Conservation (phyloP, 192 early-diverging fungal species). For the Podila clonocystis region DNA sequence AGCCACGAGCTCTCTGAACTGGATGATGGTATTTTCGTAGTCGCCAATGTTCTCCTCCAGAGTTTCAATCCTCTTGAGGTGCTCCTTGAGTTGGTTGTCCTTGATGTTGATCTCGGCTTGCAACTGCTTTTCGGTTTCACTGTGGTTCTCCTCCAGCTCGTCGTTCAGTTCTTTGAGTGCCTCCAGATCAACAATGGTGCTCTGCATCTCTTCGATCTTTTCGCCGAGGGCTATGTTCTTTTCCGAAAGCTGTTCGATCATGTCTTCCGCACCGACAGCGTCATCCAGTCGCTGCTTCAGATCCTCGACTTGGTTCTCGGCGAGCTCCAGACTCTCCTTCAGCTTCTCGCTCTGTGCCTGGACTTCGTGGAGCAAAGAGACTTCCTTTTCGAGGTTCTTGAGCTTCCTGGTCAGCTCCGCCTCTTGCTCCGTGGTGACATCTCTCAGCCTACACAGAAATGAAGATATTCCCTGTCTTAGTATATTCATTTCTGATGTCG, state of each 20-base stretch:
- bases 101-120: slow-evolving; percentile 86
- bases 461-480: no score
- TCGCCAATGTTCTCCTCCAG: slow-evolving; percentile 87
- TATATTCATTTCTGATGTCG: neutral
- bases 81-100: slow-evolving; percentile 72
- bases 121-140: slow-evolving; percentile 87
- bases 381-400: slow-evolving; percentile 78
- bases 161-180: slow-evolving; percentile 90
- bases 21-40: slow-evolving; percentile 84
- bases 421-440: slow-evolving; percentile 80
- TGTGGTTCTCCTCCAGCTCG: slow-evolving; percentile 93
- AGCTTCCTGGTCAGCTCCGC: slow-evolving; percentile 68
- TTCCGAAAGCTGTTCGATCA: slow-evolving; percentile 84
- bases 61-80: slow-evolving; percentile 63
- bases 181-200: slow-evolving; percentile 86
- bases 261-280: slow-evolving; percentile 81
- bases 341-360: slow-evolving; percentile 65
- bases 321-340: slow-evolving; percentile 63
- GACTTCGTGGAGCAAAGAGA: slow-evolving; percentile 62
- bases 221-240: slow-evolving; percentile 85
- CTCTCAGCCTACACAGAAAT: slow-evolving; percentile 68
- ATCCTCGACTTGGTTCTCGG: slow-evolving; percentile 85
- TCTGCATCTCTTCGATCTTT: slow-evolving; percentile 83
- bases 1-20: slow-evolving; percentile 86
- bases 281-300: slow-evolving; percentile 86